phyloP scores from a whole-genome alignment of 805 yeast genomes.

The Candida sonorensis region DNA sequence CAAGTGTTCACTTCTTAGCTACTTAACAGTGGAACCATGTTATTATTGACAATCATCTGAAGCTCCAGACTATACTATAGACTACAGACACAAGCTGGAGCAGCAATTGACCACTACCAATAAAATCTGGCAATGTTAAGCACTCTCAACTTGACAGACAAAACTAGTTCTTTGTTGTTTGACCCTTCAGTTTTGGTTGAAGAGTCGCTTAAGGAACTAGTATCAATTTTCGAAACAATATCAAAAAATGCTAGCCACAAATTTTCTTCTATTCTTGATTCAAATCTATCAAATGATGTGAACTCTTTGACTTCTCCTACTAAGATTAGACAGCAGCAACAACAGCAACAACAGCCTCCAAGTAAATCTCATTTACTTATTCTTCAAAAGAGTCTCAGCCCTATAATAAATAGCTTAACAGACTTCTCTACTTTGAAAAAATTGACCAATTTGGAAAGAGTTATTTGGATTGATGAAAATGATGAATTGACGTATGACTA shows the following conservation, averaged over 20 bases:
- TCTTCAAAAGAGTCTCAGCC: constrained; percentile 19
- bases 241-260: constrained; percentile 1
- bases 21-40: no score
- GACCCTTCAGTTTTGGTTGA: constrained; percentile 7
- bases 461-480: constrained; percentile 24
- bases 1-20: no score
- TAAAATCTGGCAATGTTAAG: no score
- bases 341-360: no score
- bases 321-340: constrained; percentile 1
- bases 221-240: constrained; percentile 12
- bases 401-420: constrained; percentile 21
- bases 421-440: constrained; percentile 21
- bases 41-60: no score
- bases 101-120: no score
- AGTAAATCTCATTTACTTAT: no score
- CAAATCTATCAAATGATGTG: no score
- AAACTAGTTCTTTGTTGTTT: constrained; percentile 5
- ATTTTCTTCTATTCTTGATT: no score
- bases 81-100: no score
- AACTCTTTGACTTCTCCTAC: not conserved
- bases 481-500: constrained; percentile 9
- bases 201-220: constrained; percentile 9
- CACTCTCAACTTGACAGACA: not conserved
- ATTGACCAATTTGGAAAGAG: constrained; percentile 19
- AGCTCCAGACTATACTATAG: no score